Conservation (phyloP, 108 stramenopile species). For the Bacterosira constricta region DNA sequence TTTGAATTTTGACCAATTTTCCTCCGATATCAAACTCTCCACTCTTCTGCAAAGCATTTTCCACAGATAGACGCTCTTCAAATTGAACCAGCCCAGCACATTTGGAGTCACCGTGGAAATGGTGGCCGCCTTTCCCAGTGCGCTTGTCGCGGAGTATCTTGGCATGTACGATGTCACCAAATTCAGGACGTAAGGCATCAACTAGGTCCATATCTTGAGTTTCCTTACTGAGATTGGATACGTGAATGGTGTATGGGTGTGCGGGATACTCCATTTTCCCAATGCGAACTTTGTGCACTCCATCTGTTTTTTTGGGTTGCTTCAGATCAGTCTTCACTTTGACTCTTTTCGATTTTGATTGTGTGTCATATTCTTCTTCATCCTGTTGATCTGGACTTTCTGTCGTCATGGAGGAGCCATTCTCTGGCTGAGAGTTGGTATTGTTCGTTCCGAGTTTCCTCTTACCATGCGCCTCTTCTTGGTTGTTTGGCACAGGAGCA, state of each 20-base stretch:
- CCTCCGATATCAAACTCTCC: conserved; percentile 72
- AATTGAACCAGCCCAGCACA: conserved; percentile 88
- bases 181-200: conserved; percentile 65
- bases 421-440: not conserved
- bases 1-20: conserved; percentile 63
- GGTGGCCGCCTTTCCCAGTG: conserved; percentile 47
- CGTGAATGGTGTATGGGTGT: conserved; percentile 88
- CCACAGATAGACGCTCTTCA: conserved; percentile 79
- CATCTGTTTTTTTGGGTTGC: conserved; percentile 49
- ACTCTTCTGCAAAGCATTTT: conserved; percentile 69
- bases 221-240: conserved; percentile 61
- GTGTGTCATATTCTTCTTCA: conserved; percentile 11
- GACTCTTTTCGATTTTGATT: conserved; percentile 30
- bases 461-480: conserved; percentile 24
- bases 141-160: conserved; percentile 82
- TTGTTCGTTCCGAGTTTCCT: conserved; percentile 30
- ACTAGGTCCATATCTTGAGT: conserved; percentile 90
- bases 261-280: conserved; percentile 86
- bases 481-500: not conserved
- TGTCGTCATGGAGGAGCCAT: not conserved
- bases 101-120: conserved; percentile 69
- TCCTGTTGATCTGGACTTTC: conserved; percentile 22
- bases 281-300: conserved; percentile 68
- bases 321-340: conserved; percentile 51
- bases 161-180: conserved; percentile 83